phyloP scores from a whole-genome alignment of 768 basidiomycete species.

The Hericium coralloides region DNA sequence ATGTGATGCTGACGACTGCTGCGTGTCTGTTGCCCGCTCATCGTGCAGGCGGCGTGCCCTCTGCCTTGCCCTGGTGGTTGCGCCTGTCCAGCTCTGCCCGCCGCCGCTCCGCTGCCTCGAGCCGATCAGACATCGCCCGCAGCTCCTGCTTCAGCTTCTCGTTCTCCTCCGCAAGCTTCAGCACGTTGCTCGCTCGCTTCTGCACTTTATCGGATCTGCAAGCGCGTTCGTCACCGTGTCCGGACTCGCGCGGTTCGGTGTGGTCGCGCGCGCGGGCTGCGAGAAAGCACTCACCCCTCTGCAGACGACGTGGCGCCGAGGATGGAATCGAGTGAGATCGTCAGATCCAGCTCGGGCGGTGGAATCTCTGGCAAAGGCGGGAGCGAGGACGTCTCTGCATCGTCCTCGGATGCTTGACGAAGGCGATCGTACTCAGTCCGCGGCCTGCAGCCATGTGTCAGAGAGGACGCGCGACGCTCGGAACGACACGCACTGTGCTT shows the following conservation, averaged over 20 bases:
- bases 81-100: slow-evolving; percentile 37
- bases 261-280: not conserved
- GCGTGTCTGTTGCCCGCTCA: not conserved
- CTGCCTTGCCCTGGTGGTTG: not conserved
- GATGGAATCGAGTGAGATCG: slow-evolving; percentile 9
- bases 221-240: not conserved
- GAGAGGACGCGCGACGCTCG: not conserved
- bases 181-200: slow-evolving; percentile 70
- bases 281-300: slow-evolving; percentile 6
- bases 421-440: slow-evolving; percentile 4
- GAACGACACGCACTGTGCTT: not conserved
- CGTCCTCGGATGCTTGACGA: slow-evolving; percentile 1
- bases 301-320: not conserved
- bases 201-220: slow-evolving; percentile 19
- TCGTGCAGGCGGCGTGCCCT: not conserved
- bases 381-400: not conserved
- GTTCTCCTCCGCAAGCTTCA: slow-evolving; percentile 72
- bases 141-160: slow-evolving; percentile 71
- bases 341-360: slow-evolving; percentile 7
- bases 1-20: too few relatives aligned
- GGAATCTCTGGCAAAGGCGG: slow-evolving; percentile 4
- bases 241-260: not conserved
- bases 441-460: not conserved
- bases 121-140: slow-evolving; percentile 61
- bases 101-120: slow-evolving; percentile 66